These are phyloP conservation scores for Verticillium dahliae DNA, from an alignment of 2,329 filamentous ascomycete species.

Conservation along the genomic window DNA sequence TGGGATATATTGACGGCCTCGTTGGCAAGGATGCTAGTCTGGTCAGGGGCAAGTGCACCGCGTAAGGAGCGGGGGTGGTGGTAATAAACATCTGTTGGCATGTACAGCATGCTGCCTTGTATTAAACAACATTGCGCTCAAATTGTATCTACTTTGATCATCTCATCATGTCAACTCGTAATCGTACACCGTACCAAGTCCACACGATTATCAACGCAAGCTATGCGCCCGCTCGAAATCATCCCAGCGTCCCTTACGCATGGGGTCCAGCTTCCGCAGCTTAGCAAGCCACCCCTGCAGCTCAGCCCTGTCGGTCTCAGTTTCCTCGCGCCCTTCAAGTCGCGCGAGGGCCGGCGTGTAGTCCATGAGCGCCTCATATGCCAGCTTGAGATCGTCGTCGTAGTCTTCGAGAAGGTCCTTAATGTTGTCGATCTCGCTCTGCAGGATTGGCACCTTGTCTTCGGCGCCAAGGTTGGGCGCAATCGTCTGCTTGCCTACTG, in stretches of 20 bases:
- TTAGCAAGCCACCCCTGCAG: slow-evolving; percentile 55
- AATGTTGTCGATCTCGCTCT: slow-evolving; percentile 67
- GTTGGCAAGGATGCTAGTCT: slow-evolving; percentile 47
- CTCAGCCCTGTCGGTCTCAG: slow-evolving; percentile 33
- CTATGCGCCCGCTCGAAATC: slow-evolving; percentile 48
- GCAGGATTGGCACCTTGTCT: slow-evolving; percentile 61
- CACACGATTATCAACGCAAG: background rate
- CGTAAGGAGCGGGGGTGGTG: background rate
- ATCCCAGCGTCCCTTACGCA: slow-evolving; percentile 68
- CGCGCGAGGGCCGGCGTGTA: slow-evolving; percentile 56
- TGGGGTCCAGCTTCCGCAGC: slow-evolving; percentile 64
- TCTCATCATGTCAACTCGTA: background rate
- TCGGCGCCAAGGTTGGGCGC: slow-evolving; percentile 53
- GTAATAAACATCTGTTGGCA: background rate
- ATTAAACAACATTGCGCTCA: background rate
- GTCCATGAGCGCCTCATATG: slow-evolving; percentile 79
- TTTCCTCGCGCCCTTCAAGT: slow-evolving; percentile 39
- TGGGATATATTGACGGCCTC: slow-evolving; percentile 66
- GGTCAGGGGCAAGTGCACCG: slow-evolving; percentile 28
- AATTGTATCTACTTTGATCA: background rate
- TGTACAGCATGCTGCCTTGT: background rate
- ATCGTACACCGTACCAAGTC: background rate
- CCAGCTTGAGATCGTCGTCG: slow-evolving; percentile 59
- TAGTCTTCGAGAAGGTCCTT: slow-evolving; percentile 58
- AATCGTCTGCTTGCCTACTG: slow-evolving; percentile 48